Percentiles rank a stretch among this genome's conserved stretches.
Conservation (phyloP, 2,329 filamentous ascomycete genomes). For the Neofusicoccum umdonicola region DNA sequence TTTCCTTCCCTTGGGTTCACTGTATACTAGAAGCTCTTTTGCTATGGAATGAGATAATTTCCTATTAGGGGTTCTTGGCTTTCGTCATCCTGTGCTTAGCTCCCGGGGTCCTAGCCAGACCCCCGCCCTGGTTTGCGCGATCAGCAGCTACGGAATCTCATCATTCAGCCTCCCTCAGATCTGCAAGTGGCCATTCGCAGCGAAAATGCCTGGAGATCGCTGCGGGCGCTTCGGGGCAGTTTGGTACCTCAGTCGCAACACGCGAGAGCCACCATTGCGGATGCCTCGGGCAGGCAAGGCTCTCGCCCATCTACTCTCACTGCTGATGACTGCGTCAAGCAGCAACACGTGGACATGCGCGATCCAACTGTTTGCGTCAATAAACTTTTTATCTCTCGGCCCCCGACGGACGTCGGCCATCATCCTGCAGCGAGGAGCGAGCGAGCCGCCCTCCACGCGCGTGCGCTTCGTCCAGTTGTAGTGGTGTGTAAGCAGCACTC, state of each 20-base stretch:
- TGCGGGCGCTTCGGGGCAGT: background rate
- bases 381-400: background rate
- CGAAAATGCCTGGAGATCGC: background rate
- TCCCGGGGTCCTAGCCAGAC: background rate
- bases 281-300: too few species aligned
- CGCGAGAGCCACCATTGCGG: too few species aligned
- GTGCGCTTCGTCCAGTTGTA: too few species aligned
- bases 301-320: too few species aligned
- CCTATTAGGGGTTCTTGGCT: slow-evolving; percentile 10
- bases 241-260: too few species aligned
- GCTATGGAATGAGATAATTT: slow-evolving; percentile 13
- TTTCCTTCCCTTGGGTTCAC: background rate
- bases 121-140: background rate
- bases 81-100: slow-evolving; percentile 9
- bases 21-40: slow-evolving; percentile 15
- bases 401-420: background rate
- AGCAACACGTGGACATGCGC: background rate
- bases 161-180: background rate
- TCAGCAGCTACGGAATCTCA: slow-evolving; percentile 4
- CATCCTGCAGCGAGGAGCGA: too few species aligned
- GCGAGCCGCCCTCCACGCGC: too few species aligned
- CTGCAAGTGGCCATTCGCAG: background rate
- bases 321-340: background rate
- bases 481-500: too few species aligned
- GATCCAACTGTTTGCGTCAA: background rate